These are phyloP conservation scores for Chalaropsis thielavioides DNA, from an alignment of 2,329 filamentous ascomycete genomes.

Conservation along the genomic window DNA sequence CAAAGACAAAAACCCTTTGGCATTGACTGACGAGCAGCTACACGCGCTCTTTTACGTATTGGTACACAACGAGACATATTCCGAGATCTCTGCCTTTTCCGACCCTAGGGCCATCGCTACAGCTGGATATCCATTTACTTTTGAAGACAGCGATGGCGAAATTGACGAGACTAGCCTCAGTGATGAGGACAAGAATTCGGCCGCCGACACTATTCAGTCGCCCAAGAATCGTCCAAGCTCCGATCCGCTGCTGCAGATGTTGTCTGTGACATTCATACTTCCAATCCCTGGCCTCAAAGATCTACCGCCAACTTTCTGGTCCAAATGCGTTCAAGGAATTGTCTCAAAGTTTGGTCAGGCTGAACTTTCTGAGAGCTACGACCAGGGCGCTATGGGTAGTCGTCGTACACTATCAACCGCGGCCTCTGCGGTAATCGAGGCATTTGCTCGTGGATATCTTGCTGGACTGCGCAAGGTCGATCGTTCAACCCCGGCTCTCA, in stretches of 20 bases:
- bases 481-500: slow-evolving; percentile 24
- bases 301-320: slow-evolving; percentile 51
- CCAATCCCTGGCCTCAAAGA: slow-evolving; percentile 51
- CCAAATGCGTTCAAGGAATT: slow-evolving; percentile 43
- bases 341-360: slow-evolving; percentile 49
- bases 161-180: slow-evolving; percentile 18
- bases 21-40: slow-evolving; percentile 29
- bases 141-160: slow-evolving; percentile 18
- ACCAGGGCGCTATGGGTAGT: slow-evolving; percentile 60
- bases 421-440: slow-evolving; percentile 54
- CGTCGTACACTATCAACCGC: slow-evolving; percentile 63
- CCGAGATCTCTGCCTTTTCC: slow-evolving; percentile 61
- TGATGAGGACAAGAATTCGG: not conserved
- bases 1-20: not conserved
- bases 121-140: slow-evolving; percentile 56
- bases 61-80: slow-evolving; percentile 44
- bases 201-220: slow-evolving; percentile 20
- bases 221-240: slow-evolving; percentile 11
- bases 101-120: slow-evolving; percentile 44
- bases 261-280: slow-evolving; percentile 43
- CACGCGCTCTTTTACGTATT: slow-evolving; percentile 45
- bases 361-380: slow-evolving; percentile 66
- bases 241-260: slow-evolving; percentile 49
- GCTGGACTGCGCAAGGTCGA: slow-evolving; percentile 37
- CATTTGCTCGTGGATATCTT: slow-evolving; percentile 49